Percentiles rank a stretch among this genome's conserved stretches.
These are phyloP conservation scores for Taiozyma sp. DNA, from an alignment of 1,139 yeast genomes.

Conservation along the genomic window DNA sequence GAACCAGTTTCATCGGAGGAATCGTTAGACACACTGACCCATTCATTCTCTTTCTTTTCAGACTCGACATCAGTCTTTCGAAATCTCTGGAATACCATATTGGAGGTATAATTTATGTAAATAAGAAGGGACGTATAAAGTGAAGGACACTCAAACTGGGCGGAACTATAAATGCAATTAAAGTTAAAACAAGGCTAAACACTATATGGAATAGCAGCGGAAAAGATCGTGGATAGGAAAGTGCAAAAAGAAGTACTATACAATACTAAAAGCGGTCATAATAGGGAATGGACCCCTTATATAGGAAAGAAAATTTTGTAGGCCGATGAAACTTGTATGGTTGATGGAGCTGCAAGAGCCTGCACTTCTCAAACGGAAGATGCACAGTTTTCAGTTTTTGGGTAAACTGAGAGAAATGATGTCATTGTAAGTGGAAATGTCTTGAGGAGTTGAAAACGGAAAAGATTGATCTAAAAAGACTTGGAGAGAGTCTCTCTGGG, in stretches of 20 bases:
- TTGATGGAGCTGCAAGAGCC: background rate
- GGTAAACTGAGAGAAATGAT: background rate
- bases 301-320: background rate
- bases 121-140: background rate
- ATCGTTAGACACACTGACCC: background rate
- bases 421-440: background rate
- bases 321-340: background rate
- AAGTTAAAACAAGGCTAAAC: background rate
- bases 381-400: background rate
- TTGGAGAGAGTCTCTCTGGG: background rate
- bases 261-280: background rate
- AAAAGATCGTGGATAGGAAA: background rate
- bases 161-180: too few relatives aligned
- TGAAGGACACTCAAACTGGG: background rate
- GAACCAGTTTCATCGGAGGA: conserved; percentile 9
- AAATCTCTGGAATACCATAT: background rate
- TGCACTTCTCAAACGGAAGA: background rate
- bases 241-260: background rate
- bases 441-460: background rate
- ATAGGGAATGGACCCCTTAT: background rate
- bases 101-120: background rate
- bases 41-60: conserved; percentile 4
- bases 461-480: background rate
- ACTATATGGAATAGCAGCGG: background rate
- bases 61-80: conserved; percentile 1